Evolutionary conservation across 805 yeast genomes (phyloP), one percentile per base, ranked within the genome.

Genomic region (Saturnispora quitensis): DNA sequence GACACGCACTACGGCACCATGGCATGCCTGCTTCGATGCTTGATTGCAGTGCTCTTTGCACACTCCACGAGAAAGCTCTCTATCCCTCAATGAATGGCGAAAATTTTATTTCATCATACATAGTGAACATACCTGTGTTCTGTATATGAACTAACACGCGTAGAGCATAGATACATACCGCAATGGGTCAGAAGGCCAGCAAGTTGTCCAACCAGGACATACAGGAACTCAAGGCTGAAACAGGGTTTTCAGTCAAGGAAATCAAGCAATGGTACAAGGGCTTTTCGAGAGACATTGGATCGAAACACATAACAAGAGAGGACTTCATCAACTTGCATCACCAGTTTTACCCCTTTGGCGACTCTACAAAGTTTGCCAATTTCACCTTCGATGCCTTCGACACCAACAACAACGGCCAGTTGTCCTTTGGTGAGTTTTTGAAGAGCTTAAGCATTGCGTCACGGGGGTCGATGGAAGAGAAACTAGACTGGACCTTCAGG

Each of bases 181-280:
- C 10, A 24, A 91, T 93, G 99, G 99, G 99, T 13, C 90, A 89
- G 61, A 85, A 96, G 33, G 91, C 95, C 8, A 89, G 97, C 24
- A 93, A 90, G 64, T 71, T 93, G 47, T 85, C 95, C 17, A 89
- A 85, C 60, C 98, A 93, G 59, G 98, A 93, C 61, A 76, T 93
- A 47, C 77, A 86, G 50, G 82, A 84, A 50, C 77, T 93, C 53
- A 86, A 85, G 64, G 83, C 81, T 62, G 84, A 89, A 24, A 93
- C 99, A 0, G 85, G 89, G 61, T 93, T 93, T 63, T 96, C 91
- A 63, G 81, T 90, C 50, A 76, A 96, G 57, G 99, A 93, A 65
- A 77, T 93, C 43, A 98, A 93, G 67, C 99, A 91, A 64, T 93
- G 99, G 99, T 91, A 91, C 65, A 91, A 91, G 65, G 98, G 98